phyloP scores from a whole-genome alignment of 2,329 filamentous ascomycete species.

The Neonectria coccinea region DNA sequence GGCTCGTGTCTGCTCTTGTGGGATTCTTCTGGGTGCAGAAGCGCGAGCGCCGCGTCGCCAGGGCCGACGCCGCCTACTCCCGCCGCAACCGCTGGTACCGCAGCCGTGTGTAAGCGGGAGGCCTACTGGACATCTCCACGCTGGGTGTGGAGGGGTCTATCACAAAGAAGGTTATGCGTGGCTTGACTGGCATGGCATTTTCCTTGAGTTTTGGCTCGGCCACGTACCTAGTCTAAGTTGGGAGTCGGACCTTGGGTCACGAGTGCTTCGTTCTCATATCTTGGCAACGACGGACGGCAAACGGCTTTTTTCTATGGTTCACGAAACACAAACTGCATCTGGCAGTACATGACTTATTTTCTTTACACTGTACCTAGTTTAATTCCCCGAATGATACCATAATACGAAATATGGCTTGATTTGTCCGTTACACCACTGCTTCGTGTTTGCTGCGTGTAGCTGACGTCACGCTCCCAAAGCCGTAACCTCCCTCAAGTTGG shows the following conservation, averaged over 20 bases:
- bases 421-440: background rate
- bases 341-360: background rate
- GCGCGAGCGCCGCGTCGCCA: constrained; percentile 51
- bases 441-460: background rate
- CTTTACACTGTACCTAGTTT: background rate
- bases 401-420: constrained; percentile 1
- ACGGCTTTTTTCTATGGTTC: constrained; percentile 5
- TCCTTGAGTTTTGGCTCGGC: constrained; percentile 2
- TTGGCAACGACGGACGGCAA: constrained; percentile 8
- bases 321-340: background rate
- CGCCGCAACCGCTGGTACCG: constrained; percentile 58
- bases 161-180: too few species aligned
- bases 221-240: background rate
- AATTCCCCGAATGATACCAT: constrained; percentile 1
- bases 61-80: constrained; percentile 46
- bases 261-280: constrained; percentile 1
- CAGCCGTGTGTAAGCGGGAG: constrained; percentile 54
- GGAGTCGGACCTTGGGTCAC: background rate
- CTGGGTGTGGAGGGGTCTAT: background rate
- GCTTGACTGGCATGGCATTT: constrained; percentile 2
- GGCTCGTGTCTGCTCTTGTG: constrained; percentile 73
- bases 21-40: constrained; percentile 66
- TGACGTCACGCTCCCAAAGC: background rate
- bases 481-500: background rate
- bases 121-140: background rate